Conservation (phyloP, 176 grass and related monocot species). For the Zea mays region Zm-B73-REFERENCE-NAM-5.0 NC_050098.1:201605001-201605500, state of each 20-base stretch:
- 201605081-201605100: conserved; percentile 40
- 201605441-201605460: conserved; percentile 33
- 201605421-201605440: conserved; percentile 40
- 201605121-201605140: conserved; percentile 33
- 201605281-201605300: conserved; percentile 18
- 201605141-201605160: conserved; percentile 31
- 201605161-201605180: neutral
- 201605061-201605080: neutral
- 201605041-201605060: conserved; percentile 42
- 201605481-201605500: conserved; percentile 74
- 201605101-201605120: neutral
- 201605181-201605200: neutral
- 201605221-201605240: neutral
- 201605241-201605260: neutral
- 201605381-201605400: neutral
- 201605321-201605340: conserved; percentile 22
- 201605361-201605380: neutral
- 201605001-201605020: conserved; percentile 18
- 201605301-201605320: conserved; percentile 38
- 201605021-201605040: neutral
- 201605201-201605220: neutral
- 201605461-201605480: conserved; percentile 45
- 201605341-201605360: neutral
- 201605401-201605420: neutral
- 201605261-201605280: conserved; percentile 44